Evolutionary conservation across 768 basidiomycete genomes (phyloP), one percentile per base, ranked within the genome.

Genomic region (Russula virescens): DNA sequence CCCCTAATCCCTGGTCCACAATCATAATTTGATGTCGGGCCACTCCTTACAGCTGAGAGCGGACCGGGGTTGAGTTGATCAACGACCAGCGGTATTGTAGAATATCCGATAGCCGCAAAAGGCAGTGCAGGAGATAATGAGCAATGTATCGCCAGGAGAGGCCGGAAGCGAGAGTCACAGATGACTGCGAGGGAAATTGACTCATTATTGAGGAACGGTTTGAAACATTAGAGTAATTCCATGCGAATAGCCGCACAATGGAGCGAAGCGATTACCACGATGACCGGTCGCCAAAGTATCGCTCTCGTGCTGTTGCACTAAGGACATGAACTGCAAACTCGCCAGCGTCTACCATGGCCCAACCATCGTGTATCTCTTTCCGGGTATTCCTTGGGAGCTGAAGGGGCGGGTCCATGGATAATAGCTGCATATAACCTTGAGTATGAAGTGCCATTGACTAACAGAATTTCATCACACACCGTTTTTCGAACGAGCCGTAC

Each of bases 321-420:
- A 92, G 67, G 51, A 94, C 77, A 70, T 94, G 91, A 23, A 93
- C 83, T 0, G 85, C 91, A 77, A 91, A 88, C 50, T 83, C 79
- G 34, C 90, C 90, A 8, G 83, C 88, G 71, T 94, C 91, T 51
- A 94, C 75, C 84, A 93, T 84, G 3, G 86, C 87, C 91, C 91
- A 94, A 26, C 88, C 89, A 57, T 86, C 85, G 65, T 81, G 79
- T 61, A 79, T 78, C 31, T 80, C 76, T 38, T 81, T 80, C 69
- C 83, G 84, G 34, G 81, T 76, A 62, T 89, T 90, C 21, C 83
- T 81, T 3, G 87, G 83, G 14, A 91, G 75, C 16, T 77, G 70
- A 34, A 90, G 68, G 11, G 85, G 83, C 1, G 88, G 87, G 14
- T 81, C 73, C 62, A 77, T 73, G 26, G 76, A 77, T 56, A 88